A percentile compares a stretch with the other conserved stretches of the same genome.
phyloP scores from a whole-genome alignment of 352 stramenopile genomes.

The Phytophthora tubulina region DNA sequence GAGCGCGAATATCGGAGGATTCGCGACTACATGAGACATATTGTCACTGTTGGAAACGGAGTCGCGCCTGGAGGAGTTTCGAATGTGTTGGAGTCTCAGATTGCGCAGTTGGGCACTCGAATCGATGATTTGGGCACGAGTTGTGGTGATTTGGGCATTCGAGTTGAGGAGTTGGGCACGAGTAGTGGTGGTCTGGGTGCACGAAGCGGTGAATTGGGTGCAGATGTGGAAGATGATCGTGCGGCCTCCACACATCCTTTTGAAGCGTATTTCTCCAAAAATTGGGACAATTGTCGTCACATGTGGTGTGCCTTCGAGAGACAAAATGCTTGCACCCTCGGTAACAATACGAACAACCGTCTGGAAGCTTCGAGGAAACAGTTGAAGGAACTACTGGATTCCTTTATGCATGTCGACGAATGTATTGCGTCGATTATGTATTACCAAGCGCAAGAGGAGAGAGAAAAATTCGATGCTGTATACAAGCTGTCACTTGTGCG shows the following conservation, averaged over 20 bases:
- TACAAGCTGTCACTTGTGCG: conserved; percentile 18
- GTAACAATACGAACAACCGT: conserved; percentile 44
- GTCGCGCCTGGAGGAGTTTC: too few relatives aligned
- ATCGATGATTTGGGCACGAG: too few relatives aligned
- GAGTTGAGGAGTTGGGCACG: background rate
- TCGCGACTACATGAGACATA: conserved; percentile 13
- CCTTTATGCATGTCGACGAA: conserved; percentile 11
- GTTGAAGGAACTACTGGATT: conserved; percentile 27
- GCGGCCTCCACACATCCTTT: conserved; percentile 21
- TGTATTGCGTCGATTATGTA: too few relatives aligned
- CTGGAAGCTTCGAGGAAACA: conserved; percentile 39
- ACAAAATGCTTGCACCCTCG: conserved; percentile 26
- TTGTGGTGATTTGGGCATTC: too few relatives aligned
- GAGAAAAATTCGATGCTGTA: conserved; percentile 14
- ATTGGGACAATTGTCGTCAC: conserved; percentile 27
- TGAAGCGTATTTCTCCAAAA: conserved; percentile 35
- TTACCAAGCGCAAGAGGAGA: conserved; percentile 24
- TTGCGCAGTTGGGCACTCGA: too few relatives aligned
- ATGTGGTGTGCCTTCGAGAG: conserved; percentile 30
- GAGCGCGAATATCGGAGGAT: conserved; percentile 10
- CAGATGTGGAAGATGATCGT: background rate
- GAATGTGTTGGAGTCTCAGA: too few relatives aligned
- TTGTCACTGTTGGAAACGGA: background rate
- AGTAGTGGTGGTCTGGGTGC: background rate
- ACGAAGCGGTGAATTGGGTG: conserved; percentile 1